These are phyloP conservation scores for Boletus speciosus DNA, from an alignment of 768 basidiomycete genomes.

Conservation along the genomic window DNA sequence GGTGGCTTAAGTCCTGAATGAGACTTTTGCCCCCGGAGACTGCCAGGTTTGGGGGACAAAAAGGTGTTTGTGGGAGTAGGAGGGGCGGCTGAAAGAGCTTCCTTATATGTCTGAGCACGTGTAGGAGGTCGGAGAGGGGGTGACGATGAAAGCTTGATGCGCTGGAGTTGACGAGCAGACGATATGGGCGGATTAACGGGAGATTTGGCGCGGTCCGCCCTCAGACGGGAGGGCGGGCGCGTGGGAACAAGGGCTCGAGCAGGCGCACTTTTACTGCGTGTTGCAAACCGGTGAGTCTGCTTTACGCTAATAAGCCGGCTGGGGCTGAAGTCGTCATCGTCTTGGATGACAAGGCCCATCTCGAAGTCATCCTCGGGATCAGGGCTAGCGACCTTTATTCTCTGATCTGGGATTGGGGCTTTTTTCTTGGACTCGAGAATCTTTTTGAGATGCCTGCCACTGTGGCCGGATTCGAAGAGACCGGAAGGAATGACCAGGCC, in stretches of 20 bases:
- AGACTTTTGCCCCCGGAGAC: slow-evolving; percentile 80
- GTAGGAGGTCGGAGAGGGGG: slow-evolving; percentile 53
- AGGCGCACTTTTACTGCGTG: slow-evolving; percentile 61
- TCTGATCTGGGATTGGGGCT: slow-evolving; percentile 51
- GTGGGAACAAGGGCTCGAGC: slow-evolving; percentile 44
- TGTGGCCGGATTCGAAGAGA: slow-evolving; percentile 69
- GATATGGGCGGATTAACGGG: slow-evolving; percentile 66
- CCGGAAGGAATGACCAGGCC: slow-evolving; percentile 75
- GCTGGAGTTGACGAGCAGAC: slow-evolving; percentile 66
- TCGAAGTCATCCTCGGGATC: slow-evolving; percentile 86
- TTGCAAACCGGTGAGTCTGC: slow-evolving; percentile 41
- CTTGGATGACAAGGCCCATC: slow-evolving; percentile 77
- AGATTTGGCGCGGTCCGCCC: slow-evolving; percentile 66
- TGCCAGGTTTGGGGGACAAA: slow-evolving; percentile 65
- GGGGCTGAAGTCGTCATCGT: slow-evolving; percentile 79
- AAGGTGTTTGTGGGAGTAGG: slow-evolving; percentile 52
- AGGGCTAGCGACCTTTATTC: slow-evolving; percentile 50
- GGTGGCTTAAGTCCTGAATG: slow-evolving; percentile 78
- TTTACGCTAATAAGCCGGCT: slow-evolving; percentile 59
- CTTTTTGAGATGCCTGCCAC: slow-evolving; percentile 47
- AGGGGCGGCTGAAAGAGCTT: slow-evolving; percentile 48
- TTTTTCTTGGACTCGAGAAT: slow-evolving; percentile 55
- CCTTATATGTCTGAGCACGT: slow-evolving; percentile 60
- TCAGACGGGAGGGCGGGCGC: slow-evolving; percentile 63
- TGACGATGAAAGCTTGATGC: slow-evolving; percentile 64